Conservation (phyloP, 2,329 filamentous ascomycete species). For the Endocalyx cinctus region DNA sequence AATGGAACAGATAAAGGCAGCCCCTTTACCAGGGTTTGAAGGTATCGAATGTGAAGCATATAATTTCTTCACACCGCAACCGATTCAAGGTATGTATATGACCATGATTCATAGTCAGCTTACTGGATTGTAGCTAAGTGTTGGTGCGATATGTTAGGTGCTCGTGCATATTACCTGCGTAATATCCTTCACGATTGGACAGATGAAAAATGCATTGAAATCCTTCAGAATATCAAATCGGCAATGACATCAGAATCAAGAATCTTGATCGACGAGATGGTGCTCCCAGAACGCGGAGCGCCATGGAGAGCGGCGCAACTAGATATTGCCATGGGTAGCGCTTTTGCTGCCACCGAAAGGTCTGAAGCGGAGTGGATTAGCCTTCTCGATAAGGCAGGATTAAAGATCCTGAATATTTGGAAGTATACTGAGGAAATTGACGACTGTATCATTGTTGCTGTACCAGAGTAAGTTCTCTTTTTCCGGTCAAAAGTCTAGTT, state of each 20-base stretch:
- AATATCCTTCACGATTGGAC: slow-evolving; percentile 6
- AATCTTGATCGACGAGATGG: slow-evolving; percentile 4
- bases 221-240: no score
- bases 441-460: slow-evolving; percentile 1
- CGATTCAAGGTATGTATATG: slow-evolving; percentile 10
- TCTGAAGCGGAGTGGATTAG: not conserved
- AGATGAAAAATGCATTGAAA: not conserved
- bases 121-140: no score
- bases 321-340: slow-evolving; percentile 1
- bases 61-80: slow-evolving; percentile 16
- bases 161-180: slow-evolving; percentile 15
- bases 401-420: slow-evolving; percentile 1
- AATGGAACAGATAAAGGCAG: slow-evolving; percentile 9
- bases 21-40: slow-evolving; percentile 15
- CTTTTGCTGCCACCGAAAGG: not conserved
- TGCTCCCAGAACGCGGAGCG: slow-evolving; percentile 1
- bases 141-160: slow-evolving; percentile 8
- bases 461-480: not conserved
- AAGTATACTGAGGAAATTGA: slow-evolving; percentile 1
- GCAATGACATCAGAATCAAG: not conserved
- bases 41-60: slow-evolving; percentile 11
- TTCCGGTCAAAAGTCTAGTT: no score
- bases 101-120: no score
- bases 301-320: slow-evolving; percentile 2
- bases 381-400: not conserved